Conservation (phyloP, 2,329 filamentous ascomycete species). For the Cladorrhinum sp. region DNA sequence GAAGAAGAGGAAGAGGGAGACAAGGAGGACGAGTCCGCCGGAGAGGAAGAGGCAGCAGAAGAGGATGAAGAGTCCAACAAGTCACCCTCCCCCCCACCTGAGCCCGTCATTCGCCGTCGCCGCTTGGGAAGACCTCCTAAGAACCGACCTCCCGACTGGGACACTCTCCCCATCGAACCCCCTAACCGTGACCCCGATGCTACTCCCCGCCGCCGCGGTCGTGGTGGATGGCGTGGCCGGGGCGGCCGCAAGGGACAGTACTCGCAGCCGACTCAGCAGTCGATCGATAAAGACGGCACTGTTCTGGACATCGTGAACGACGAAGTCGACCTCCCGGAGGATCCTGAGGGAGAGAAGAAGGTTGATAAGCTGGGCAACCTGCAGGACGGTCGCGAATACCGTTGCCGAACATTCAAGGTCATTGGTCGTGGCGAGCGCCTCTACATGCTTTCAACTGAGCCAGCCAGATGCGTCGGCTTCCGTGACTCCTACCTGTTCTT, state of each 20-base stretch:
- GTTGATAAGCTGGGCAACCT: conserved; percentile 87
- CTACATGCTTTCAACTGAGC: conserved; percentile 98
- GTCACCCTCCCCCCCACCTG: conserved; percentile 55
- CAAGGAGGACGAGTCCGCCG: conserved; percentile 37
- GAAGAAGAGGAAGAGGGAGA: conserved; percentile 49
- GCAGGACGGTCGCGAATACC: conserved; percentile 81
- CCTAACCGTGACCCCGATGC: conserved; percentile 52
- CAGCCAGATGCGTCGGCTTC: conserved; percentile 93
- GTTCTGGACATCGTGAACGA: conserved; percentile 87
- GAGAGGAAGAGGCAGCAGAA: conserved; percentile 42
- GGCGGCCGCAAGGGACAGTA: conserved; percentile 66
- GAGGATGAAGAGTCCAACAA: conserved; percentile 44
- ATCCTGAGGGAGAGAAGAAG: conserved; percentile 85
- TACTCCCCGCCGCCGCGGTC: conserved; percentile 61
- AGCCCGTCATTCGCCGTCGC: conserved; percentile 66
- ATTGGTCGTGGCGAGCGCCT: conserved; percentile 76
- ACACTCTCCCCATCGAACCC: conserved; percentile 54
- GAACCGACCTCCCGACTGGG: conserved; percentile 78
- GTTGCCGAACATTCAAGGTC: conserved; percentile 92
- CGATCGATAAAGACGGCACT: conserved; percentile 91
- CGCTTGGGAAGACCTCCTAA: conserved; percentile 84
- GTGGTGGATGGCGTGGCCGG: conserved; percentile 67
- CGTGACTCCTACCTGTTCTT: conserved; percentile 98
- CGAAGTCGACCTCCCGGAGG: conserved; percentile 84
- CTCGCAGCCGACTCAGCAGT: conserved; percentile 74